Base-by-base conservation (phyloP, 2,329 filamentous ascomycete genomes). In the Pleomassaria siparia region DNA sequence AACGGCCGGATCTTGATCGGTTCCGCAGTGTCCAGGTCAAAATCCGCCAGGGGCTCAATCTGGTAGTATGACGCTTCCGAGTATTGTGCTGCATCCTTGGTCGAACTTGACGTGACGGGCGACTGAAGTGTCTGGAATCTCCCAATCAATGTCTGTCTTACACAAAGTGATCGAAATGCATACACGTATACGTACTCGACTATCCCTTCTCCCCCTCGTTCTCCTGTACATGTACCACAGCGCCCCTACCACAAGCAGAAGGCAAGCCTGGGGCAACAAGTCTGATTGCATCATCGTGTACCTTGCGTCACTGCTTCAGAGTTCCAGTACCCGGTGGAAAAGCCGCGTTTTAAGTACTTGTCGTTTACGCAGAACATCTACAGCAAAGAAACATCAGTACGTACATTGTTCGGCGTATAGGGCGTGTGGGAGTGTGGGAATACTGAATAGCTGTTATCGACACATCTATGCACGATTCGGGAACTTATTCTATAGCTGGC, bases 1-100 rank as follows among this genome's bases (percentile, higher is more conserved):
- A 84, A 84, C 0, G 80, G 78, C 12, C 82, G 72, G 10, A 82
- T 61, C 47, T 80, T 75, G 29, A 82, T 59, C 0, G 80, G 82
- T 46, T 78, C 72, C 25, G 75, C 77, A 0, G 66, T 72, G 43
- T 71, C 59, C 74, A 80, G 79, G 49, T 80, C 66, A 53, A 85
- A 81, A 46, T 74, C 63, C 2, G 61, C 39, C 3, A 83, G 67
- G 2, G 80, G 74, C 18, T 69, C 71, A 42, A 80, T 77, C 25
- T 60, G 47, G 37, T 63, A 54, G 54, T 76, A 77, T 36, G 62
- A 51, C 52, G 68, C 64, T 51, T 64, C 51, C 24, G 52, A 48
- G 29, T 43, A 33, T n/a, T 21, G n/a, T n/a, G n/a, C 21, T 18
- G 29, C 18, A 13, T 25, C 25, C 25, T 50, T 43, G 18, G 4